phyloP scores from a whole-genome alignment of 345 rosid species.

The Salix viminalis region DNA sequence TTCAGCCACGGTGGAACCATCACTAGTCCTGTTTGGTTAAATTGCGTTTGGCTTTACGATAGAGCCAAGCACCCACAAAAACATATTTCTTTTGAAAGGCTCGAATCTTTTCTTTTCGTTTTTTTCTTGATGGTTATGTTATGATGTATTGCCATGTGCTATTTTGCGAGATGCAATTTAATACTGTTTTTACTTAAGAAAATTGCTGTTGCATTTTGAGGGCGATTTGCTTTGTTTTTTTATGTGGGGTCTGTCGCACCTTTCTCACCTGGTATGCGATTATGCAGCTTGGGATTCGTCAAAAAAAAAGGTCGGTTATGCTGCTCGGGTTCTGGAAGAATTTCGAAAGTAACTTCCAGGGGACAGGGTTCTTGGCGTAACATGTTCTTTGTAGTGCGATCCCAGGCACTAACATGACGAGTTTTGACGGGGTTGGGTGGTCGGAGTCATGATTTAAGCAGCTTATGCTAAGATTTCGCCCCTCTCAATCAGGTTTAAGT shows the following conservation, averaged over 20 bases:
- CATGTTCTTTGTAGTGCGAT: background rate
- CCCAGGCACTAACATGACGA: background rate
- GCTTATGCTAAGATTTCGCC: background rate
- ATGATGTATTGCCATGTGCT: too few species aligned
- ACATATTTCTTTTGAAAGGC: too few species aligned
- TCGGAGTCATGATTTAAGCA: background rate
- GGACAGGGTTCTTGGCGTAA: background rate
- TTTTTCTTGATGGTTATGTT: too few species aligned
- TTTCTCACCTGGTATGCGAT: background rate
- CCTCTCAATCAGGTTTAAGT: background rate
- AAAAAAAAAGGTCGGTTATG: background rate
- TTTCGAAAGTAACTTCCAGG: background rate
- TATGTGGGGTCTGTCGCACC: too few species aligned
- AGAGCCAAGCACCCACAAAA: too few species aligned
- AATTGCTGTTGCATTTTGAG: too few species aligned
- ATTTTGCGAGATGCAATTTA: too few species aligned
- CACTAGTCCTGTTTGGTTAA: slow-evolving; percentile 8
- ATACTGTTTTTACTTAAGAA: too few species aligned
- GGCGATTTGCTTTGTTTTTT: too few species aligned
- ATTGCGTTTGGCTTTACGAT: too few species aligned
- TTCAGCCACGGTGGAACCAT: slow-evolving; percentile 14
- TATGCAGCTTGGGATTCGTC: background rate
- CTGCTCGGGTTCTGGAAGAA: background rate
- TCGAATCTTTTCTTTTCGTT: too few species aligned
- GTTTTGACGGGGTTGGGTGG: background rate